Base-by-base conservation (phyloP, 108 stramenopile genomes). In the Nannochloropsis salina region DNA sequence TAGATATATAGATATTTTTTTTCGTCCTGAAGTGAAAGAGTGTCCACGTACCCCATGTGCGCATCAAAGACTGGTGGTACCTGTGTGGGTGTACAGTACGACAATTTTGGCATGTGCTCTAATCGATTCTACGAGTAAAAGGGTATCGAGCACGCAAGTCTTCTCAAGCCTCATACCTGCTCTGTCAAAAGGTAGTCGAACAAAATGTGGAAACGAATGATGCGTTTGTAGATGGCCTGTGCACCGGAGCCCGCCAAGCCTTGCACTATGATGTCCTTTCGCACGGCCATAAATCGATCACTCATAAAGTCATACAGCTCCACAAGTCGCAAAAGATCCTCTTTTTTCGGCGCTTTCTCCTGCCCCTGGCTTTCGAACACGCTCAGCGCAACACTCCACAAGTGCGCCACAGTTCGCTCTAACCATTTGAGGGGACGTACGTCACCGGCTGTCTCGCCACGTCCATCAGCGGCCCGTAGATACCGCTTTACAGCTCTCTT, bases 401-500 rank as follows among this genome's bases (percentile, higher is more conserved):
- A 74, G n/a, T 74, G 61, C 61, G 61, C n/a, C 61, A 74, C 6
- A n/a, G 61, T 74, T 74, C 61, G 4, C 8, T 74, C 61, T n/a
- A 74, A 74, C 61, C 61, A 74, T n/a, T n/a, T n/a, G 61, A 74
- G 61, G 8, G 61, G n/a, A 74, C 61, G 61, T n/a, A 74, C 61
- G n/a, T 74, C 61, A n/a, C 20, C 61, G 61, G 61, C 61, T n/a
- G 61, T 74, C 61, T 74, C 61, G n/a, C 20, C 61, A 15, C 61
- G 61, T n/a, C 61, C 61, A n/a, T 74, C 61, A 15, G 61, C 61
- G 15, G 61, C 61, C 6, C 61, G 61, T n/a, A 1, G 61, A 74
- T 74, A 74, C n/a, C 61, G 61, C 61, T 74, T 74, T n/a, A 74
- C 61, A n/a, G 61, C 61, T n/a, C 61, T 74, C 61, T 74, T 31